Evolutionary conservation across 345 rosid species (phyloP).

Genomic region (Boechera divaricarpa): DNA sequence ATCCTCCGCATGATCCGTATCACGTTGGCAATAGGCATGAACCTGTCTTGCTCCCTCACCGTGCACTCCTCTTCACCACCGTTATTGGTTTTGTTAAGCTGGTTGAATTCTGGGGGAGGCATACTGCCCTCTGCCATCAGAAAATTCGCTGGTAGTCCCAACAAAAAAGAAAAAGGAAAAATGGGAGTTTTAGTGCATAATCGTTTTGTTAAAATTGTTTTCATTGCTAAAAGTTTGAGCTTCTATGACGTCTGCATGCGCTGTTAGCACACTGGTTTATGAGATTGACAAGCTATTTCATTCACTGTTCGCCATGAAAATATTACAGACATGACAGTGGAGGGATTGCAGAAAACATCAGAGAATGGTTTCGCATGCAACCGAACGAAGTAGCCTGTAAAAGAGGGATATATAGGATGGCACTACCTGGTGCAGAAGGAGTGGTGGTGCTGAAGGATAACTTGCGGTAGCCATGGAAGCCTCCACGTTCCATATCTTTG

Average conservation of each 20-base stretch:
- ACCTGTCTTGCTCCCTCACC: constrained; percentile 89
- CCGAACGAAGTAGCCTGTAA: constrained; percentile 4
- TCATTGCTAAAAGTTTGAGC: not conserved
- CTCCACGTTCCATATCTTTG: constrained; percentile 59
- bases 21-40: constrained; percentile 96
- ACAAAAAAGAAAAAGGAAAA: constrained; percentile 3
- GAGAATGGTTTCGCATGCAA: constrained; percentile 35
- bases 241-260: constrained; percentile 38
- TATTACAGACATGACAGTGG: not conserved
- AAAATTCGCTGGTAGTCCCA: constrained; percentile 31
- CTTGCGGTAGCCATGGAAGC: constrained; percentile 72
- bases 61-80: constrained; percentile 60
- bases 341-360: constrained; percentile 20
- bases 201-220: not conserved
- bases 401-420: constrained; percentile 1
- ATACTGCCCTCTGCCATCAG: constrained; percentile 42
- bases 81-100: constrained; percentile 32
- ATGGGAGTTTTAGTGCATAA: not conserved
- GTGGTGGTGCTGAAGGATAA: constrained; percentile 47
- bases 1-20: constrained; percentile 90
- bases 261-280: constrained; percentile 6
- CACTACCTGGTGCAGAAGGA: constrained; percentile 48
- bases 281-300: constrained; percentile 7
- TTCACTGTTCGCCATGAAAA: not conserved
- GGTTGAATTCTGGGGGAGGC: constrained; percentile 47